Conservation (phyloP, 176 grass and related monocot species). For the Saccharum officinarum region DNA sequence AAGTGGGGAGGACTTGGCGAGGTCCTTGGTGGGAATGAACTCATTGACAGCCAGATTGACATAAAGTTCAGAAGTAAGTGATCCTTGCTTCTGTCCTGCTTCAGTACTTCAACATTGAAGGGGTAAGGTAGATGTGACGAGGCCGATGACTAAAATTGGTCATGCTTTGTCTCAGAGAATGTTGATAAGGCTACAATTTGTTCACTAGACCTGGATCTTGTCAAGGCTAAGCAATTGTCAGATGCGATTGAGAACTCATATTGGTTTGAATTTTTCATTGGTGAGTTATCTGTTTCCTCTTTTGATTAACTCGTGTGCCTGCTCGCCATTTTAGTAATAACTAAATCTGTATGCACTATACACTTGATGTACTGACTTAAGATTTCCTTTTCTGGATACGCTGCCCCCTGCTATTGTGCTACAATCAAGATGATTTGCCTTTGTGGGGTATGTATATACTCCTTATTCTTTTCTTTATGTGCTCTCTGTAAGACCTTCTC, state of each 20-base stretch:
- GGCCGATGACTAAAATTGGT: neutral
- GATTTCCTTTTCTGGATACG: conserved; percentile 17
- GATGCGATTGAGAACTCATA: conserved; percentile 86
- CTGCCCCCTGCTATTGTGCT: neutral
- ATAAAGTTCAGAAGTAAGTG: conserved; percentile 77
- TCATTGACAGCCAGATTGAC: conserved; percentile 83
- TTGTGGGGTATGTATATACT: conserved; percentile 80
- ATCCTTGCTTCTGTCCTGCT: conserved; percentile 17
- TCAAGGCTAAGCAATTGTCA: conserved; percentile 65
- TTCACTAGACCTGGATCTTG: conserved; percentile 68
- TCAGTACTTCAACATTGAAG: conserved; percentile 2
- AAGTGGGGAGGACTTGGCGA: conserved; percentile 95
- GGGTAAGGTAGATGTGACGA: neutral
- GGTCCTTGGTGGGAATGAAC: conserved; percentile 88
- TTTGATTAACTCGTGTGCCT: neutral
- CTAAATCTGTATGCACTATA: neutral
- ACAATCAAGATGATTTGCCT: conserved; percentile 83
- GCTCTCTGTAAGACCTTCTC: conserved; percentile 23
- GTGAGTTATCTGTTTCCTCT: conserved; percentile 35
- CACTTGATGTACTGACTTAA: conserved; percentile 4
- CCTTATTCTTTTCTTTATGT: conserved; percentile 22
- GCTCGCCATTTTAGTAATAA: conserved; percentile 1
- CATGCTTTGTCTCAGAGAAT: conserved; percentile 62
- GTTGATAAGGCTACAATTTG: conserved; percentile 78
- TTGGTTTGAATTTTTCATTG: conserved; percentile 99